Conservation (phyloP, 1,284 basidiomycete species). For the Cutaneotrichosporon cavernicola region DNA sequence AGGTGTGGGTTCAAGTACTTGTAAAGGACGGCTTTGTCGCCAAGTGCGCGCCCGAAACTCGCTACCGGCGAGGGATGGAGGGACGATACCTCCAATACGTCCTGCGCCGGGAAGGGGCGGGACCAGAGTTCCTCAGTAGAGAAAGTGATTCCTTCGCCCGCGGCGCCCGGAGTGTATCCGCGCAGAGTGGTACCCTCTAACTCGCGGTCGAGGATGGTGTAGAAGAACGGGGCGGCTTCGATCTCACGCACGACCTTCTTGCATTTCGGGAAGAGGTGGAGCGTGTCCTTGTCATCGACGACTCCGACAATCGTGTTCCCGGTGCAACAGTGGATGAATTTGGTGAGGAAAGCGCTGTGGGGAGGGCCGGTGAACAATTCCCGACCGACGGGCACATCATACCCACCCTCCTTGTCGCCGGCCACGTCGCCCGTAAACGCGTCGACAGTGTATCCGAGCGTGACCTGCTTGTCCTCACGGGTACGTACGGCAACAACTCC, state of each 20-base stretch:
- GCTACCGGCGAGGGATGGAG: conserved; percentile 61
- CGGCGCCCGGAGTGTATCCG: conserved; percentile 21
- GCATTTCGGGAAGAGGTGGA: conserved; percentile 51
- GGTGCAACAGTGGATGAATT: conserved; percentile 47
- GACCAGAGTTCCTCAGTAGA: conserved; percentile 58
- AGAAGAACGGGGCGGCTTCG: conserved; percentile 38
- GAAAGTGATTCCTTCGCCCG: conserved; percentile 14
- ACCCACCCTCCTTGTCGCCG: conserved; percentile 28
- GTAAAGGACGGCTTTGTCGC: conserved; percentile 84
- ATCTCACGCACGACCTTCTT: conserved; percentile 44
- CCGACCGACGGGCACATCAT: conserved; percentile 38
- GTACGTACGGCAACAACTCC: conserved; percentile 39
- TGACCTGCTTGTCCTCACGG: conserved; percentile 38
- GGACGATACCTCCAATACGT: conserved; percentile 46
- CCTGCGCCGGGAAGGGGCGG: conserved; percentile 61
- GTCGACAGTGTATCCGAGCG: conserved; percentile 74
- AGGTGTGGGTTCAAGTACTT: conserved; percentile 90
- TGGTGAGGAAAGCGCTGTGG: conserved; percentile 41
- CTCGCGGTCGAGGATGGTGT: conserved; percentile 24
- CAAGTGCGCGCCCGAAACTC: conserved; percentile 76
- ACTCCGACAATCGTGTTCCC: conserved; percentile 44
- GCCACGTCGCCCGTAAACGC: conserved; percentile 67
- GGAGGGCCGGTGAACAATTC: conserved; percentile 37
- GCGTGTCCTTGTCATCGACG: conserved; percentile 32
- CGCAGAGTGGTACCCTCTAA: conserved; percentile 28